These are phyloP conservation scores for Yarrowia sp. DNA, from an alignment of 805 yeast species.

Conservation along the genomic window DNA sequence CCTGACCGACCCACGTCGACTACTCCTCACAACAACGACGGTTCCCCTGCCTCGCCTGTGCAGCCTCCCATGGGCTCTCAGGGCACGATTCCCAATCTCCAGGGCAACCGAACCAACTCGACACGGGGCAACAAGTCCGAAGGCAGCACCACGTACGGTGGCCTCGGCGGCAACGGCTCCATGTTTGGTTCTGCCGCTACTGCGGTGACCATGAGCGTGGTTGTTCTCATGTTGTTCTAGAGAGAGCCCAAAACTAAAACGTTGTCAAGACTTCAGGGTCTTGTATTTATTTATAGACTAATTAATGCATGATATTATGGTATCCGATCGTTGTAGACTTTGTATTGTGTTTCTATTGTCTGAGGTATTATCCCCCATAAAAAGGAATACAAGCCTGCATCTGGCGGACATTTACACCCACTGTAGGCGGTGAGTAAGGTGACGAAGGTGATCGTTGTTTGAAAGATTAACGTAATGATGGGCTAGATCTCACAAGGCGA, in stretches of 20 bases:
- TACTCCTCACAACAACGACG: conserved; percentile 31
- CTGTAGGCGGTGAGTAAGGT: too few relatives aligned
- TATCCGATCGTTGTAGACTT: neutral
- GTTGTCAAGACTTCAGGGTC: neutral
- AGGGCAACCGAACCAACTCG: conserved; percentile 37
- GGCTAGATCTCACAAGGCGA: too few relatives aligned
- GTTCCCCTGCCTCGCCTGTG: conserved; percentile 32
- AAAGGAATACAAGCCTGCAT: too few relatives aligned
- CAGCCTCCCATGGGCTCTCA: conserved; percentile 35
- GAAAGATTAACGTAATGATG: too few relatives aligned
- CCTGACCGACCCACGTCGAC: conserved; percentile 16
- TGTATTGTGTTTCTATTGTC: neutral
- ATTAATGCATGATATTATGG: conserved; percentile 18
- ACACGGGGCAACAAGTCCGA: conserved; percentile 37
- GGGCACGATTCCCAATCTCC: conserved; percentile 26
- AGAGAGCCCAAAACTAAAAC: neutral
- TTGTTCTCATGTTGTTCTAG: conserved; percentile 25
- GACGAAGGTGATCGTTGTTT: too few relatives aligned
- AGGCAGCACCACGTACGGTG: conserved; percentile 37
- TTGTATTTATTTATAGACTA: conserved; percentile 34
- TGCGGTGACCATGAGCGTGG: conserved; percentile 27
- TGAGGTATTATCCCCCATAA: neutral
- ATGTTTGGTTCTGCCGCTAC: conserved; percentile 32
- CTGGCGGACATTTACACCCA: too few relatives aligned
- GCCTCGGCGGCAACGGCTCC: conserved; percentile 33